Conservation (phyloP, 495 filamentous ascomycete species). For the Lepidopterella palustris region DNA sequence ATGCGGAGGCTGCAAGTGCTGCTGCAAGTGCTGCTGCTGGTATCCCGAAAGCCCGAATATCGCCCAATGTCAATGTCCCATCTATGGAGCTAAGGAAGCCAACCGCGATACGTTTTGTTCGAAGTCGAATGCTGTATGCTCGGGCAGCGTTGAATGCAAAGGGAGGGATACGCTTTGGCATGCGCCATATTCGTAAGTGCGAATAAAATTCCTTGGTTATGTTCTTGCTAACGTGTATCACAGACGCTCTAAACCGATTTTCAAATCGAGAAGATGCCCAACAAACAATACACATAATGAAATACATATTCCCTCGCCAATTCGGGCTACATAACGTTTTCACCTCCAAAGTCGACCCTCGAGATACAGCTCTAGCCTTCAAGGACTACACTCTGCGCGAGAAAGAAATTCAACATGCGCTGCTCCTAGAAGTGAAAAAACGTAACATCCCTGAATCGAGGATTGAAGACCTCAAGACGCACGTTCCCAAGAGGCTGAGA, state of each 20-base stretch:
- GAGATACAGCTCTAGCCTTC: conserved; percentile 60
- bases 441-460: conserved; percentile 4
- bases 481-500: conserved; percentile 71
- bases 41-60: not conserved
- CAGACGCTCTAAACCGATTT: conserved; percentile 82
- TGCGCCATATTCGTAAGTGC: conserved; percentile 72
- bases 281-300: conserved; percentile 68
- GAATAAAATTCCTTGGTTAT: not conserved
- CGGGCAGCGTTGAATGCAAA: conserved; percentile 59
- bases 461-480: conserved; percentile 15
- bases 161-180: conserved; percentile 62
- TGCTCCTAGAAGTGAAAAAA: conserved; percentile 5
- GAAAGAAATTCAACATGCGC: conserved; percentile 58
- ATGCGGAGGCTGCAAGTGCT: not conserved
- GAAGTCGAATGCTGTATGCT: conserved; percentile 82
- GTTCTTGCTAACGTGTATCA: not conserved
- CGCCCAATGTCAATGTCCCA: not conserved
- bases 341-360: conserved; percentile 55
- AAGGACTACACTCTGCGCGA: conserved; percentile 82
- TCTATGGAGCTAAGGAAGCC: conserved; percentile 10
- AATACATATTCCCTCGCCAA: conserved; percentile 89
- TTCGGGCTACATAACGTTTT: conserved; percentile 92
- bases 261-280: conserved; percentile 43
- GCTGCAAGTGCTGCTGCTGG: conserved; percentile 6
- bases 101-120: conserved; percentile 60